phyloP scores from a whole-genome alignment of 768 basidiomycete species.

The Steccherinum ochraceum region DNA sequence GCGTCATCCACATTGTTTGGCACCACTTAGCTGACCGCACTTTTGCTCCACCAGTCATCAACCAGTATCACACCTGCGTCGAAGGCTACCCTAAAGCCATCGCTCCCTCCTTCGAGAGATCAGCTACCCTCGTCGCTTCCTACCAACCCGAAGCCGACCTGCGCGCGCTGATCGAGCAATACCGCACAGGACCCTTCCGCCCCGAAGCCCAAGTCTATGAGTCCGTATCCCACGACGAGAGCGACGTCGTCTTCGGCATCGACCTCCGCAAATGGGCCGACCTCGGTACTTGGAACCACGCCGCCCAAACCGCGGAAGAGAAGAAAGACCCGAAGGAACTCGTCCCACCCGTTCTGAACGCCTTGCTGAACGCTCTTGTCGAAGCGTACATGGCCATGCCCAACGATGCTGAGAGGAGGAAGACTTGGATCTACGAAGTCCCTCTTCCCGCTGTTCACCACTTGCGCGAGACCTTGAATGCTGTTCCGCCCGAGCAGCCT shows the following conservation, averaged over 20 bases:
- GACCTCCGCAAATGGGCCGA: conserved; percentile 91
- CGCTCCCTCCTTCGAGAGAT: conserved; percentile 59
- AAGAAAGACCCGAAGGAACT: no score
- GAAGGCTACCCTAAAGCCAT: conserved; percentile 64
- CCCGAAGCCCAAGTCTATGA: conserved; percentile 85
- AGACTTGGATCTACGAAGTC: conserved; percentile 93
- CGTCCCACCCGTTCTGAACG: conserved; percentile 69
- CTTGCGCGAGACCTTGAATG: conserved; percentile 80
- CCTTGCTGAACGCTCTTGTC: conserved; percentile 56
- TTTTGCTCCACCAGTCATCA: conserved; percentile 48
- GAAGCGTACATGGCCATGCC: conserved; percentile 57
- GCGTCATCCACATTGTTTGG: conserved; percentile 2
- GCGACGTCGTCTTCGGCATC: conserved; percentile 86
- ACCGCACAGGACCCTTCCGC: conserved; percentile 90
- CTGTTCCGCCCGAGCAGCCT: conserved; percentile 46
- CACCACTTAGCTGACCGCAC: not conserved
- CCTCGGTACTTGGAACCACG: conserved; percentile 52
- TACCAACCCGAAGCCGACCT: conserved; percentile 88
- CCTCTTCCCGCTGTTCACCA: conserved; percentile 80
- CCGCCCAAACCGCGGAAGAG: conserved; percentile 44
- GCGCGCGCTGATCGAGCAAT: conserved; percentile 82
- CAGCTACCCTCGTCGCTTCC: conserved; percentile 69
- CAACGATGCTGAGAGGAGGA: conserved; percentile 70
- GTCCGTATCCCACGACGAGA: conserved; percentile 73
- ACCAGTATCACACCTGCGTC: conserved; percentile 83